These are phyloP conservation scores for Hygrophoropsis aurantiaca DNA, from an alignment of 768 basidiomycete genomes.

Conservation along the genomic window DNA sequence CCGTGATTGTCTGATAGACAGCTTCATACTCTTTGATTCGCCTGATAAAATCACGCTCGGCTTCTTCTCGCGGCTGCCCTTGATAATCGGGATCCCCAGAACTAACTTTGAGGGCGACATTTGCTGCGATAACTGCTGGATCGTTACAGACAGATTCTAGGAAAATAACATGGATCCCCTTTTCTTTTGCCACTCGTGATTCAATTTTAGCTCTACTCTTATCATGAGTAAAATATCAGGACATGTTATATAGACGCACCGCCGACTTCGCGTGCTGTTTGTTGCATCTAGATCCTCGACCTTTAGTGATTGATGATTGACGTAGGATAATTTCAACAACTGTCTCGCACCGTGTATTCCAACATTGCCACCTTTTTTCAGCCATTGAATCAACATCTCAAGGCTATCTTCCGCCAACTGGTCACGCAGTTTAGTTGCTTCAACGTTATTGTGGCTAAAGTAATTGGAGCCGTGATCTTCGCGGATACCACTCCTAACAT, in stretches of 20 bases:
- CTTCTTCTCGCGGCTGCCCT: conserved; percentile 79
- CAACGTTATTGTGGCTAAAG: conserved; percentile 83
- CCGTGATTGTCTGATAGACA: conserved; percentile 93
- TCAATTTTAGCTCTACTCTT: conserved; percentile 73
- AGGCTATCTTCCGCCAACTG: conserved; percentile 86
- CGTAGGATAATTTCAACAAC: too few relatives aligned
- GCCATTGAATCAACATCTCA: conserved; percentile 93
- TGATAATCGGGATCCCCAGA: conserved; percentile 99
- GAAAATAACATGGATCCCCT: conserved; percentile 85
- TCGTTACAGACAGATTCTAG: conserved; percentile 95
- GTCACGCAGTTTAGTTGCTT: conserved; percentile 78
- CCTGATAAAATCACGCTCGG: conserved; percentile 85
- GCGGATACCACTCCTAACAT: conserved; percentile 68
- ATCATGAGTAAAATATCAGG: not conserved
- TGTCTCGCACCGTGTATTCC: conserved; percentile 99
- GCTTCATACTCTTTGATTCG: conserved; percentile 93
- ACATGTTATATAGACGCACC: conserved; percentile 43
- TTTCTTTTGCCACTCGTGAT: conserved; percentile 81
- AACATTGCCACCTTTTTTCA: conserved; percentile 94
- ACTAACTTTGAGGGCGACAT: conserved; percentile 92
- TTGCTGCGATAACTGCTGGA: conserved; percentile 90
- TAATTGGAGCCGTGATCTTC: conserved; percentile 91
- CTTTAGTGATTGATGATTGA: not conserved
- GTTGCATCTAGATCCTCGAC: conserved; percentile 80
- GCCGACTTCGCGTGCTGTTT: conserved; percentile 78